Percentiles rank a stretch among this genome's conserved stretches.
These are phyloP conservation scores for Colletotrichum eleusines DNA, from an alignment of 2,329 filamentous ascomycete genomes.

Conservation along the genomic window DNA sequence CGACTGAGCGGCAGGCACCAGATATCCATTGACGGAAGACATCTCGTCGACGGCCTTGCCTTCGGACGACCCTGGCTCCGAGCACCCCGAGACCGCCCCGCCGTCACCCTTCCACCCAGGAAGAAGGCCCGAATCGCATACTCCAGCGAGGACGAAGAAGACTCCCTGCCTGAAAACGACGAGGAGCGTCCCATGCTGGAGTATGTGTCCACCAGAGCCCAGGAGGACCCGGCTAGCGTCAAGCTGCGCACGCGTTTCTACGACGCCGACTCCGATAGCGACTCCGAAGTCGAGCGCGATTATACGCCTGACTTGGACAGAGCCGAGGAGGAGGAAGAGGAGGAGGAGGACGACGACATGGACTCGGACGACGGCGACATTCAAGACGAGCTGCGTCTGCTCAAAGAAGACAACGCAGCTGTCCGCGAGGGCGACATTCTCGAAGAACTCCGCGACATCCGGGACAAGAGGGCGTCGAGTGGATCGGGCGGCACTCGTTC, in stretches of 20 bases:
- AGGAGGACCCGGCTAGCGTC: slow-evolving; percentile 44
- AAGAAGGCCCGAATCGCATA: slow-evolving; percentile 72
- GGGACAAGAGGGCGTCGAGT: slow-evolving; percentile 12
- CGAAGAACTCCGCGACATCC: slow-evolving; percentile 38
- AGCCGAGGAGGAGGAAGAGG: slow-evolving; percentile 44
- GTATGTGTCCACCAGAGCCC: slow-evolving; percentile 38
- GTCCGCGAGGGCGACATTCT: slow-evolving; percentile 44
- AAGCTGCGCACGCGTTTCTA: slow-evolving; percentile 49
- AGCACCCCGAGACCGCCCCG: slow-evolving; percentile 70
- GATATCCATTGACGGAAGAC: slow-evolving; percentile 81
- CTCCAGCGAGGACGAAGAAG: slow-evolving; percentile 54
- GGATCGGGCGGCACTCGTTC: neutral
- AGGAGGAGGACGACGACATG: slow-evolving; percentile 44
- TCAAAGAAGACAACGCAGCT: slow-evolving; percentile 56
- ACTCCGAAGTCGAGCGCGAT: slow-evolving; percentile 44
- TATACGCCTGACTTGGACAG: slow-evolving; percentile 35
- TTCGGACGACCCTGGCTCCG: slow-evolving; percentile 82
- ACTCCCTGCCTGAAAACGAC: slow-evolving; percentile 51
- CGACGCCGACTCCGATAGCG: slow-evolving; percentile 47
- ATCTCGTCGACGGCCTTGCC: slow-evolving; percentile 86
- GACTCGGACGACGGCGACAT: slow-evolving; percentile 40
- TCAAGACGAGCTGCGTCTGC: slow-evolving; percentile 57
- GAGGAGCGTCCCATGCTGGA: slow-evolving; percentile 46
- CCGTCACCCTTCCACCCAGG: slow-evolving; percentile 77
- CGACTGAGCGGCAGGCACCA: slow-evolving; percentile 83